Percentiles rank a stretch among this genome's conserved stretches.
Evolutionary conservation across 768 basidiomycete genomes (phyloP).

Genomic region (Sistotremastrum suecicum): DNA sequence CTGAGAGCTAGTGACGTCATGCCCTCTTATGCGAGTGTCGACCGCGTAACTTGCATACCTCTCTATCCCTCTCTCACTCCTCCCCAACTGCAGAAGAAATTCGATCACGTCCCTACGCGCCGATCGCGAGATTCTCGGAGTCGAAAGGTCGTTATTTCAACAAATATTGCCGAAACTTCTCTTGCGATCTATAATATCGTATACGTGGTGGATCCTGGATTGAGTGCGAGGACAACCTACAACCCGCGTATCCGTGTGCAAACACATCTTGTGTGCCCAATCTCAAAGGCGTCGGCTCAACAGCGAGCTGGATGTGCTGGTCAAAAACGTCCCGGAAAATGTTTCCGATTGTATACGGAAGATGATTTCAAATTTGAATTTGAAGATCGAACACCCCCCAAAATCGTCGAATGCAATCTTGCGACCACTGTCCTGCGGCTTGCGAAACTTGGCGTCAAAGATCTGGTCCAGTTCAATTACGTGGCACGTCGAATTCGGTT

Average conservation of each 20-base stretch:
- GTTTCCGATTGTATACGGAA: conserved; percentile 28
- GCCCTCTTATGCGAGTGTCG: background rate
- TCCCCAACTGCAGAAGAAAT: conserved; percentile 24
- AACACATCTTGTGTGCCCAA: conserved; percentile 16
- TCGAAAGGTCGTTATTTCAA: conserved; percentile 27
- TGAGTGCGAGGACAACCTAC: conserved; percentile 27
- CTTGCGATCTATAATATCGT: conserved; percentile 29
- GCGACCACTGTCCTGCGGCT: conserved; percentile 23
- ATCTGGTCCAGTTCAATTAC: conserved; percentile 25
- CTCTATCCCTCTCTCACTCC: conserved; percentile 25
- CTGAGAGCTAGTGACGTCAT: conserved; percentile 5
- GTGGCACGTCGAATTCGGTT: conserved; percentile 8
- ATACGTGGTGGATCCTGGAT: conserved; percentile 29
- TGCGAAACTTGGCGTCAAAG: conserved; percentile 23
- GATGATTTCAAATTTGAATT: conserved; percentile 21
- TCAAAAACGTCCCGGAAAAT: conserved; percentile 24
- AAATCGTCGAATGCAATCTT: conserved; percentile 22
- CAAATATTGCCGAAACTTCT: conserved; percentile 33
- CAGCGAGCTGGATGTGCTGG: conserved; percentile 31
- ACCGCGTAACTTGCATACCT: conserved; percentile 19
- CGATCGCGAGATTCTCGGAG: conserved; percentile 26
- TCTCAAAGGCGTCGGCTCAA: conserved; percentile 25
- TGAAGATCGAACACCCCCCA: conserved; percentile 24
- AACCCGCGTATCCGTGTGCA: conserved; percentile 21
- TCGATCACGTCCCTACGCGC: conserved; percentile 10